phyloP scores from a whole-genome alignment of 164 flowering plant species.

The Tinospora cordifolia region DNA sequence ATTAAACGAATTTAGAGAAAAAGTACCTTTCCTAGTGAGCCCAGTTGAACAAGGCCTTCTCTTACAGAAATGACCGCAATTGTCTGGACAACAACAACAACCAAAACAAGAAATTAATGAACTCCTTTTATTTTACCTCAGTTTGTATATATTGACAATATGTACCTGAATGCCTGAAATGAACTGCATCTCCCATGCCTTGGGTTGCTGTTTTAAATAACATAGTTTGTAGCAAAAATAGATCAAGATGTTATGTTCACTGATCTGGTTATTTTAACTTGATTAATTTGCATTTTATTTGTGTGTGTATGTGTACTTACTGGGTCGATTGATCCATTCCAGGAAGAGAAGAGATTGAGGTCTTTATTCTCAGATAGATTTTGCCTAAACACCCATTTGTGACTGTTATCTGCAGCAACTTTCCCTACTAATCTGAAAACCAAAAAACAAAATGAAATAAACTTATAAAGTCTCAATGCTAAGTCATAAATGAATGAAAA shows the following conservation, averaged over 20 bases:
- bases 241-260: background rate
- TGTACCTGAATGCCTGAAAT: slow-evolving; percentile 75
- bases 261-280: background rate
- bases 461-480: background rate
- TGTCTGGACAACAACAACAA: slow-evolving; percentile 31
- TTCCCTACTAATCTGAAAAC: slow-evolving; percentile 60
- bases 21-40: slow-evolving; percentile 63
- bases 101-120: too few species aligned
- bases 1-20: background rate
- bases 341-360: slow-evolving; percentile 39
- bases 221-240: slow-evolving; percentile 2
- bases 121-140: background rate
- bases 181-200: slow-evolving; percentile 72
- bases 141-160: background rate
- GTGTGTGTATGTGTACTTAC: slow-evolving; percentile 33
- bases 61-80: slow-evolving; percentile 65
- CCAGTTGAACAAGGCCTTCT: slow-evolving; percentile 78
- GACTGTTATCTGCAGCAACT: slow-evolving; percentile 72
- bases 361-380: slow-evolving; percentile 32
- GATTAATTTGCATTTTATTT: background rate
- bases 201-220: slow-evolving; percentile 52
- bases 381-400: slow-evolving; percentile 69
- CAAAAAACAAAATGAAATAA: background rate
- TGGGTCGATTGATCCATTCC: slow-evolving; percentile 61
- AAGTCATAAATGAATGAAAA: background rate